phyloP scores from a whole-genome alignment of 1,284 basidiomycete genomes.

The Ustilago shanxiensis region DNA sequence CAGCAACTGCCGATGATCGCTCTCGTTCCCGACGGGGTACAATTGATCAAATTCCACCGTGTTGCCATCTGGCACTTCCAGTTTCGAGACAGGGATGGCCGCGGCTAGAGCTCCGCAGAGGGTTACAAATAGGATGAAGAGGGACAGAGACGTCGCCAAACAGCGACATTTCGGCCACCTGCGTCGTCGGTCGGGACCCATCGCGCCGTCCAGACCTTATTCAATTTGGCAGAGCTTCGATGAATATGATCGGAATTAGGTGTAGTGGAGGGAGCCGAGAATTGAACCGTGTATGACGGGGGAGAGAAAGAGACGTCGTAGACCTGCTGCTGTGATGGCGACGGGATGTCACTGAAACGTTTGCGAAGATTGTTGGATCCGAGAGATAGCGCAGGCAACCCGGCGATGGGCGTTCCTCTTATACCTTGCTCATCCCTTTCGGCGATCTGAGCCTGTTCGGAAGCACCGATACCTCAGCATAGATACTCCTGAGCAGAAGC shows the following conservation, averaged over 20 bases:
- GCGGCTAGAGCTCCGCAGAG: constrained; percentile 1
- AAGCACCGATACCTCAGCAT: neutral
- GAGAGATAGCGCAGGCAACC: neutral
- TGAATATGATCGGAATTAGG: neutral
- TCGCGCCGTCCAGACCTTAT: neutral
- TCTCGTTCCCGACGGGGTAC: neutral
- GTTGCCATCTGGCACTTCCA: neutral
- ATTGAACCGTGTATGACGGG: no score
- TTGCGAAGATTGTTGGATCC: neutral
- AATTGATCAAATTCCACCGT: neutral
- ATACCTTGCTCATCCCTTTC: neutral
- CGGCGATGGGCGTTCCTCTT: neutral
- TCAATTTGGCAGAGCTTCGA: neutral
- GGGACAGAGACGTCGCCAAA: neutral
- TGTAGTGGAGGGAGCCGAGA: neutral
- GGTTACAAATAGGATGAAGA: constrained; percentile 8
- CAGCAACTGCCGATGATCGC: constrained; percentile 27
- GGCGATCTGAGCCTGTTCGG: neutral
- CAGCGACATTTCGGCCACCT: neutral
- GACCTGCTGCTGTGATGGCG: neutral
- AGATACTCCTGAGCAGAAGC: neutral
- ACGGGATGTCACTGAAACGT: neutral
- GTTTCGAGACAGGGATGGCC: constrained; percentile 12
- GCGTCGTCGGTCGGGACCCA: neutral
- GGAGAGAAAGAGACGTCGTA: neutral